These are phyloP conservation scores for Pyrenophora tritici-repentis DNA, from an alignment of 2,329 filamentous ascomycete species.

Conservation along the genomic window DNA sequence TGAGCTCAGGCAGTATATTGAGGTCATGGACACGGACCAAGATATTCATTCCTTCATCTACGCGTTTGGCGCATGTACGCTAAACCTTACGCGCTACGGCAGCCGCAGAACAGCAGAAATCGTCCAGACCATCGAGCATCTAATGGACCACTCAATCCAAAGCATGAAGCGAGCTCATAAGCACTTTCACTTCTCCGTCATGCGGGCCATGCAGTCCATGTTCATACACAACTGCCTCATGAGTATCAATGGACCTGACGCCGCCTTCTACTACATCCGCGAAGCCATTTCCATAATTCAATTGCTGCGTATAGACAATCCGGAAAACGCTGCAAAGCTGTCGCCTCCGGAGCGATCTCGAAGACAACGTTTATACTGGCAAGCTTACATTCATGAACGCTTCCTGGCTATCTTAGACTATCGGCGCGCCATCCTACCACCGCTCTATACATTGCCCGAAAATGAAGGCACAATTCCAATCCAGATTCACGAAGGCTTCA, in stretches of 20 bases:
- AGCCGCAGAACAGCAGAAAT: slow-evolving; percentile 40
- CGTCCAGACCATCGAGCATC: slow-evolving; percentile 37
- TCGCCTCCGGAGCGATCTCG: slow-evolving; percentile 47
- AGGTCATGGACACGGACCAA: slow-evolving; percentile 46
- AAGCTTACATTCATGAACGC: slow-evolving; percentile 62
- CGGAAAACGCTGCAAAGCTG: slow-evolving; percentile 41
- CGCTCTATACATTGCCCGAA: slow-evolving; percentile 48
- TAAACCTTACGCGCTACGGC: slow-evolving; percentile 50
- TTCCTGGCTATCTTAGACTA: slow-evolving; percentile 60
- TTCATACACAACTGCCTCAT: slow-evolving; percentile 61
- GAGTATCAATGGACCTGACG: slow-evolving; percentile 54
- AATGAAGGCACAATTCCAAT: slow-evolving; percentile 48
- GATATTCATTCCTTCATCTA: slow-evolving; percentile 52
- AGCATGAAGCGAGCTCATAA: slow-evolving; percentile 46
- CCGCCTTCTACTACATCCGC: slow-evolving; percentile 57
- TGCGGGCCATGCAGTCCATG: slow-evolving; percentile 57
- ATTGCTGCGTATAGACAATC: slow-evolving; percentile 49
- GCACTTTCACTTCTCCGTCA: slow-evolving; percentile 51
- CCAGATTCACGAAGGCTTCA: slow-evolving; percentile 51
- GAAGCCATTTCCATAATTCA: slow-evolving; percentile 54
- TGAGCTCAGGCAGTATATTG: slow-evolving; percentile 46
- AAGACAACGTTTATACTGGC: slow-evolving; percentile 60
- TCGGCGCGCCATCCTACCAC: slow-evolving; percentile 50
- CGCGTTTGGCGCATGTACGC: slow-evolving; percentile 53
- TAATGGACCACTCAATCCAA: slow-evolving; percentile 45